phyloP scores from a whole-genome alignment of 2,329 filamentous ascomycete species.

The Drechmeria coniospora region DNA sequence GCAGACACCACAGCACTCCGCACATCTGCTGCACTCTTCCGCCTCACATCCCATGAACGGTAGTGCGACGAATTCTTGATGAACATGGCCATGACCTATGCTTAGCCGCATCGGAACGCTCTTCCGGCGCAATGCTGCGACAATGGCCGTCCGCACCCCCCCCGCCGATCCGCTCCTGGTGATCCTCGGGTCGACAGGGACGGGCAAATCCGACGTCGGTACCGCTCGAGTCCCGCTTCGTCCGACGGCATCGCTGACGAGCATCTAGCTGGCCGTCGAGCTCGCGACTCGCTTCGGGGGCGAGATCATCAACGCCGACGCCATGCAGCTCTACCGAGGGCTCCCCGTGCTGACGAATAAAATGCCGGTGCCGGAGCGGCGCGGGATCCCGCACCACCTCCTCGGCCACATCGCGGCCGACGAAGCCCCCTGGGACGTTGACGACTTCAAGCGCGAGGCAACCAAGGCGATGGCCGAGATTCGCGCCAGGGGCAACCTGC shows the following conservation, averaged over 20 bases:
- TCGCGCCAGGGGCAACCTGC: slow-evolving; percentile 58
- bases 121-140: slow-evolving; percentile 18
- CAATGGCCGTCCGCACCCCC: slow-evolving; percentile 22
- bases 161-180: slow-evolving; percentile 53
- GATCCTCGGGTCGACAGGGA: slow-evolving; percentile 80
- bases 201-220: slow-evolving; percentile 77
- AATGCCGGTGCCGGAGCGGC: slow-evolving; percentile 57
- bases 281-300: slow-evolving; percentile 71
- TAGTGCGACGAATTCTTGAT: no score
- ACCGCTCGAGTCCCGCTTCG: not conserved
- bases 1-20: no score
- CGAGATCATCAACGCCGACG: slow-evolving; percentile 93
- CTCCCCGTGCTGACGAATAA: slow-evolving; percentile 94
- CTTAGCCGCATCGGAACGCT: slow-evolving; percentile 9
- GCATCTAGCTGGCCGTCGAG: slow-evolving; percentile 68
- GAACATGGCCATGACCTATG: no score
- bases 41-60: no score
- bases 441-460: slow-evolving; percentile 59
- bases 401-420: slow-evolving; percentile 63
- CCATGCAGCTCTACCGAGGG: slow-evolving; percentile 92
- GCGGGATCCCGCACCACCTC: slow-evolving; percentile 75
- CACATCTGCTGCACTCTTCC: no score
- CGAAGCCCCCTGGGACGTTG: slow-evolving; percentile 71
- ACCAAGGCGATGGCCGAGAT: slow-evolving; percentile 61
- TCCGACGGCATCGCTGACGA: slow-evolving; percentile 1